Percentiles rank a stretch among this genome's conserved stretches.
phyloP scores from a whole-genome alignment of 768 basidiomycete genomes.

The Mycena sanguinolenta region DNA sequence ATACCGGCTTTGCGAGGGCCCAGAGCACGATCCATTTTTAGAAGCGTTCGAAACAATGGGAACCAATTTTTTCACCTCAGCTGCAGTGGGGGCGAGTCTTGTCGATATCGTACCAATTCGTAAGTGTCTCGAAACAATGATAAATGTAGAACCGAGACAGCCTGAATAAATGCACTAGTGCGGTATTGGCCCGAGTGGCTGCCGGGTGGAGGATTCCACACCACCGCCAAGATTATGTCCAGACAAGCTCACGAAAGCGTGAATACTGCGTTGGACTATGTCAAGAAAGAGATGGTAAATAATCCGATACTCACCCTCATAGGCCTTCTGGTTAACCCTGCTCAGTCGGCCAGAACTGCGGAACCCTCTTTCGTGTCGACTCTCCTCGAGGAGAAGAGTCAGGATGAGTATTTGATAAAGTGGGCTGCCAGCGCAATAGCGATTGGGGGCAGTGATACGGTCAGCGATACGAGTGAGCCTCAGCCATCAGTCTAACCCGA shows the following conservation, averaged over 20 bases:
- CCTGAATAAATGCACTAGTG: conserved; percentile 5
- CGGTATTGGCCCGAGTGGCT: conserved; percentile 31
- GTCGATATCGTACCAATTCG: conserved; percentile 20
- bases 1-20: not conserved
- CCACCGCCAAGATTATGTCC: not conserved
- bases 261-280: not conserved
- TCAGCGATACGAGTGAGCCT: not conserved
- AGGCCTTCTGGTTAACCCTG: not conserved
- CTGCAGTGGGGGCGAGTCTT: not conserved
- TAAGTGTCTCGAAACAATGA: not conserved
- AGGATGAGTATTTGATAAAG: conserved; percentile 21
- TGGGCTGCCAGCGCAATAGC: conserved; percentile 28
- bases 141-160: not conserved
- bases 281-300: conserved; percentile 10
- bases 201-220: conserved; percentile 20
- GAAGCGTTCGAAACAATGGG: conserved; percentile 17
- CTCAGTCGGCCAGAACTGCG: conserved; percentile 14
- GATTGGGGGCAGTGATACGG: conserved; percentile 30
- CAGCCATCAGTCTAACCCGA: too few relatives aligned
- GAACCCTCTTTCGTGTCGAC: conserved; percentile 19
- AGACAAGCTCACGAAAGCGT: not conserved
- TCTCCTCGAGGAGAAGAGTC: conserved; percentile 7
- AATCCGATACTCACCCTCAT: not conserved
- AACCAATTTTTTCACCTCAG: not conserved
- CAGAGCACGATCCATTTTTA: conserved; percentile 3